phyloP scores from a whole-genome alignment of 306 rosid genomes.

The Geum urbanum region DNA sequence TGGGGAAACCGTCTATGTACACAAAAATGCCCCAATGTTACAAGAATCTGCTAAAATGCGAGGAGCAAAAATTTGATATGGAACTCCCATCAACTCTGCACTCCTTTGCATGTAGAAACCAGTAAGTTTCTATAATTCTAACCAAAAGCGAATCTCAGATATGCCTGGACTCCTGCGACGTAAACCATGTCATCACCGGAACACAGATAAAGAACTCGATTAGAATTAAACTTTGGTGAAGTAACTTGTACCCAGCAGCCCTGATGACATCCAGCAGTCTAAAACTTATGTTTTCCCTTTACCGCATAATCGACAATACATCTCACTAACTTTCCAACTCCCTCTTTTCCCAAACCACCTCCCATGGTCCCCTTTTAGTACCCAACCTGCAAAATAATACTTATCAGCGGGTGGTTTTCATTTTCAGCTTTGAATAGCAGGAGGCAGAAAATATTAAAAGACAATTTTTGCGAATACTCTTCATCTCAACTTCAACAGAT shows the following conservation, averaged over 20 bases:
- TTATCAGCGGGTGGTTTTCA: slow-evolving; percentile 1
- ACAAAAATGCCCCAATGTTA: neutral
- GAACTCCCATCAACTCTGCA: slow-evolving; percentile 8
- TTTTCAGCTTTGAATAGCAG: neutral
- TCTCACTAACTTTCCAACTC: slow-evolving; percentile 42
- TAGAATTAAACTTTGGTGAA: slow-evolving; percentile 7
- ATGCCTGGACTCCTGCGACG: neutral
- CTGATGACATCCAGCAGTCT: slow-evolving; percentile 12
- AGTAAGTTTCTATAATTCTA: neutral
- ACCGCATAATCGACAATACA: neutral
- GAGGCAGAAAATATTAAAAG: neutral
- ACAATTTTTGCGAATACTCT: neutral
- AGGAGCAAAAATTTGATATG: neutral
- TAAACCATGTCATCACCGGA: slow-evolving; percentile 4
- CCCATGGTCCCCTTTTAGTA: slow-evolving; percentile 81
- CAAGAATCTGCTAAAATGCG: slow-evolving; percentile 20
- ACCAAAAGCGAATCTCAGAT: too few relatives aligned
- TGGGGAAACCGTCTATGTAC: neutral
- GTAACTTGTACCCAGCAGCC: slow-evolving; percentile 11
- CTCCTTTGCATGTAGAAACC: neutral
- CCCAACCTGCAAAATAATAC: slow-evolving; percentile 47
- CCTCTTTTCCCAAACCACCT: slow-evolving; percentile 48
- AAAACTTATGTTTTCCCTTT: slow-evolving; percentile 1
- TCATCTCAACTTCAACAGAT: neutral
- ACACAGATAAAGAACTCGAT: slow-evolving; percentile 11